Evolutionary conservation across 23 red algal species (phyloP).

Genomic region (Gracilaria gracilis): DNA sequence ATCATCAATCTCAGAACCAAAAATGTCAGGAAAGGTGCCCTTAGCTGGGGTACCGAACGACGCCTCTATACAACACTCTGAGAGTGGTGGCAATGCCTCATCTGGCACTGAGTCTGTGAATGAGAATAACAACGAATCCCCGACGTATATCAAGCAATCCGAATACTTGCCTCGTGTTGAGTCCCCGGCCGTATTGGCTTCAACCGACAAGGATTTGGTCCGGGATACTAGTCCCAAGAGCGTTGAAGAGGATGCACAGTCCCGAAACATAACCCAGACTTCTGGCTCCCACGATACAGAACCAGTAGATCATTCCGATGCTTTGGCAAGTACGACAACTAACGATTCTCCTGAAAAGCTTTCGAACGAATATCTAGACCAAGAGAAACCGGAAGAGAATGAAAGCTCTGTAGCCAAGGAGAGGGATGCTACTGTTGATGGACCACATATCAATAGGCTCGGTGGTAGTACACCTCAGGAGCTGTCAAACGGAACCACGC

Average conservation of each 20-base stretch:
- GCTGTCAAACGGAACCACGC: no score
- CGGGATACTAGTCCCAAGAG: background rate
- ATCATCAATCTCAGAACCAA: background rate
- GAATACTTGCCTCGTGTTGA: no score
- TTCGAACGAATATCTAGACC: no score
- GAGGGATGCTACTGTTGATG: no score
- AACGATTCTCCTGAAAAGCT: no score
- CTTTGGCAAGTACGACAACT: no score
- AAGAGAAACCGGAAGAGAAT: no score
- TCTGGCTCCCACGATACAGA: background rate
- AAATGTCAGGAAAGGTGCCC: background rate
- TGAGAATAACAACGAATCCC: background rate
- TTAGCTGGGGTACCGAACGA: background rate
- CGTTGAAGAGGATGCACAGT: background rate
- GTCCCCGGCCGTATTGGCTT: background rate
- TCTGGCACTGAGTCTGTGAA: background rate
- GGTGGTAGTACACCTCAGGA: no score
- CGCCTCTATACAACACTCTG: background rate
- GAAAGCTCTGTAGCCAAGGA: no score
- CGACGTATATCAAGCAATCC: no score
- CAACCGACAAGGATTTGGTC: background rate
- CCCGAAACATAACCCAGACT: background rate
- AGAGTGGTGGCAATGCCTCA: background rate
- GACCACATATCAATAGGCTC: no score
- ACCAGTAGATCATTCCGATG: background rate